Base-by-base conservation (phyloP, 169 alveolate species). In the Cryptosporidium xiaoi region DNA sequence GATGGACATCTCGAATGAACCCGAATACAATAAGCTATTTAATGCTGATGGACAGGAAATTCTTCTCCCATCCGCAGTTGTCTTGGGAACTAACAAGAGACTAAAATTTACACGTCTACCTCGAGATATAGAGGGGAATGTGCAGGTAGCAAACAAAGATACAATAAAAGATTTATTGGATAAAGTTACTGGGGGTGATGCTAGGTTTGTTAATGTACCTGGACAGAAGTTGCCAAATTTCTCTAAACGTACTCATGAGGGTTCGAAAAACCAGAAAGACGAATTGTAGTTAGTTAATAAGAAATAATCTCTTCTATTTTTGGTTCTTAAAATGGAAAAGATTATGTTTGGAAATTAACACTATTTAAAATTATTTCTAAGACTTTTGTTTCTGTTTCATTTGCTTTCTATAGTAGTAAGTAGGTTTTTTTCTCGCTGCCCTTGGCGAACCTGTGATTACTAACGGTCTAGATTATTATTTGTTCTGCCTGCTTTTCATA, bases 131-230 rank as follows among this genome's bases (percentile, higher is more conserved):
- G 71, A 77, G 20, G 95, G 93, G 31, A 94, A 92, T 3, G 91
- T 90, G 12, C 84, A 82, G 46, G 44, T 92, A 10, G 95, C 93
- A n/a, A 92, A 91, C 44, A 85, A 83, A 46, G 90, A 85, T 36
- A 89, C 90, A 29, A 91, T 94, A 53, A 94, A 92, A 82, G 91
- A 91, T 51, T 68, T 94, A 67, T 71, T 94, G 64, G 96, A 94
- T 65, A 94, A 93, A 82, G 91, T 94, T n/a, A 93, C 92, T 15
- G 95, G 95, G 3, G 96, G 96, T 18, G 96, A 93, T 65, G 96
- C 96, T 29, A 85, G 94, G 60, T 94, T 94, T 77, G 93, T 94
- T 16, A 90, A 82, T 66, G 84, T 94, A 2, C 91, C 68, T 51
- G 96, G 95, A 44, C 94, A 91, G 69, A 87, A 90, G 16, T 51